phyloP scores from a whole-genome alignment of 768 basidiomycete species.

The Boletus insuetus region DNA sequence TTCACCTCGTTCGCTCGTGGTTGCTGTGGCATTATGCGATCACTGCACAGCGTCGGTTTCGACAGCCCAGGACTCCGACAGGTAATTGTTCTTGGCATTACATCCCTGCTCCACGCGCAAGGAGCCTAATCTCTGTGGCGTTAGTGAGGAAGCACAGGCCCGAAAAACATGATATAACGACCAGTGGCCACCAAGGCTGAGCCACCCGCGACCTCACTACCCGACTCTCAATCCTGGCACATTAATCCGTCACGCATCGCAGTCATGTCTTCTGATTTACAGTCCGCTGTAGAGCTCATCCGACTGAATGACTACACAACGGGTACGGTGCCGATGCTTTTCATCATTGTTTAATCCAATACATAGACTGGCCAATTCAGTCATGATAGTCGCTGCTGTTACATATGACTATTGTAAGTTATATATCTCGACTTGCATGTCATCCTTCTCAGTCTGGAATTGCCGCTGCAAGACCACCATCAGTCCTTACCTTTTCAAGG shows the following conservation, averaged over 20 bases:
- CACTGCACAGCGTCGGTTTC: neutral
- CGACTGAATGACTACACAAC: neutral
- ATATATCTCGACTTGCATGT: neutral
- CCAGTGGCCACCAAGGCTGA: too few species aligned
- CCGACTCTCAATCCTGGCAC: neutral
- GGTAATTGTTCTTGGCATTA: neutral
- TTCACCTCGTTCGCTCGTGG: too few species aligned
- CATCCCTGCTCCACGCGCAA: neutral
- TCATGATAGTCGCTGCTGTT: neutral
- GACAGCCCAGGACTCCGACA: too few species aligned
- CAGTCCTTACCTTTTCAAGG: conserved; percentile 8
- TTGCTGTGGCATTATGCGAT: too few species aligned
- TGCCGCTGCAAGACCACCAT: neutral
- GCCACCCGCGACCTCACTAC: too few species aligned
- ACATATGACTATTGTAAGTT: conserved; percentile 12
- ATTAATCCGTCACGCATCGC: neutral
- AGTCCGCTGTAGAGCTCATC: neutral
- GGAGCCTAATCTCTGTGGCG: neutral
- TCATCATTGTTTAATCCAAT: neutral
- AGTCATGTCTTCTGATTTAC: conserved; percentile 1
- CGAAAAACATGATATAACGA: too few species aligned
- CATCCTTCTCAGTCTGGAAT: too few species aligned
- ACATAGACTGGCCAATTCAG: neutral
- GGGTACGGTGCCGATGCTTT: neutral
- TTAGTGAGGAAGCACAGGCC: neutral